Base-by-base conservation (phyloP, 305 asterid genomes). In the Rubia tinctorum region DNA sequence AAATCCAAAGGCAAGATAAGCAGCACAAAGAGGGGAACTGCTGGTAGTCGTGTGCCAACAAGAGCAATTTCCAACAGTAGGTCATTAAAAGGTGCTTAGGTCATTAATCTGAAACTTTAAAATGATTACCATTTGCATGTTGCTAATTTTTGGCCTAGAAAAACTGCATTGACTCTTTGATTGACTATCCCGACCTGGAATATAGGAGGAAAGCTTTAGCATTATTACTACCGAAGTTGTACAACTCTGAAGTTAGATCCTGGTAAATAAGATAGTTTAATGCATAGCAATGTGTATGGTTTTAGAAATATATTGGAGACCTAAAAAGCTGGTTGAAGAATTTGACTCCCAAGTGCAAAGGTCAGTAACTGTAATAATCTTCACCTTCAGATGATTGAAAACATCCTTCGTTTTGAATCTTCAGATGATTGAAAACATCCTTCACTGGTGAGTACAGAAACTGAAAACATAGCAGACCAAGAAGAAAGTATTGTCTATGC, bases 1-100 rank as follows among this genome's bases (percentile, higher is more conserved):
- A 84, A 79, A 80, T 82, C 91, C 60, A 86, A 71, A 78, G 71
- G 75, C 66, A 84, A 82, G 79, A 87, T 72, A 71, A 79, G 86
- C 80, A 80, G 74, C 82, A 76, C 69, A 45, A 77, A 61, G 73
- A 77, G 80, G 77, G 80, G 78, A 73, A 78, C 42, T 69, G 75
- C 69, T 72, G 65, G 79, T 51, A 72, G 78, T 53, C 60, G 73
- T 71, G 76, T 79, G 74, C 79, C 88, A 61, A 73, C 75, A 34
- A 86, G 82, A 81, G 84, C 82, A 87, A 66, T 23, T 76, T 81
- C 82, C 12, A 84, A 87, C 69, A 65, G 37, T 18, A 15, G 15
- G 47, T 65, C 18, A n/a, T 8, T 17, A 30, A 61, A 27, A 8
- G 68, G 22, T 17, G 12, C 69, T 65, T 65, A 37, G 47, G 49